Percentiles rank a stretch among this genome's conserved stretches.
These are phyloP conservation scores for Fusarium udum DNA, from an alignment of 2,329 filamentous ascomycete species.

Conservation along the genomic window DNA sequence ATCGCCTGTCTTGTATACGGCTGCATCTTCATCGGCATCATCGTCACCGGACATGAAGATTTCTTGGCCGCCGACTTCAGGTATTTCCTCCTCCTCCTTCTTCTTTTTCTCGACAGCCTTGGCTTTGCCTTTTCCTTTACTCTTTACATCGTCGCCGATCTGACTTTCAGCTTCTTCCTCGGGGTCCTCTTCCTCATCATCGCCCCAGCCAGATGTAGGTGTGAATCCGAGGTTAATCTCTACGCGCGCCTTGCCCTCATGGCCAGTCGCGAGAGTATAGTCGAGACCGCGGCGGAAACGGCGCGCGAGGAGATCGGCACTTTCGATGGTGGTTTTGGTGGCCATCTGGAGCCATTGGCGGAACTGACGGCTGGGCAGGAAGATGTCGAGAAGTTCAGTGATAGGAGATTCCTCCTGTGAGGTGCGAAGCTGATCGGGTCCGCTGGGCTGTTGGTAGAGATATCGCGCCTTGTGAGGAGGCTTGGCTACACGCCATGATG, in stretches of 20 bases:
- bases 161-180: constrained; percentile 48
- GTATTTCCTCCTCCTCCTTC: constrained; percentile 44
- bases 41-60: constrained; percentile 95
- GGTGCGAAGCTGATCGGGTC: constrained; percentile 49
- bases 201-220: constrained; percentile 85
- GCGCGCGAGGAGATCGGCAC: constrained; percentile 81
- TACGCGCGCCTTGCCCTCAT: constrained; percentile 79
- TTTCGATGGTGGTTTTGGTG: constrained; percentile 78
- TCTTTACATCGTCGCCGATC: constrained; percentile 46
- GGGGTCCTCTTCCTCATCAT: constrained; percentile 63
- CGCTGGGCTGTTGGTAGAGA: constrained; percentile 75
- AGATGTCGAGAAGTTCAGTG: constrained; percentile 79
- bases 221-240: constrained; percentile 91
- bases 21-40: constrained; percentile 76
- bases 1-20: constrained; percentile 81
- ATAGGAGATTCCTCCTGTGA: constrained; percentile 65
- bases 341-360: constrained; percentile 87
- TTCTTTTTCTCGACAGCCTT: constrained; percentile 20
- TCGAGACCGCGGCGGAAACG: constrained; percentile 88
- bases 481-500: constrained; percentile 77
- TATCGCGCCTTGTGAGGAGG: constrained; percentile 97
- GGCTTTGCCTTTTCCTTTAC: constrained; percentile 45
- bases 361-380: constrained; percentile 88
- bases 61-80: constrained; percentile 79
- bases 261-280: constrained; percentile 91